phyloP scores from a whole-genome alignment of 768 basidiomycete genomes.

The Mycena latifolia region DNA sequence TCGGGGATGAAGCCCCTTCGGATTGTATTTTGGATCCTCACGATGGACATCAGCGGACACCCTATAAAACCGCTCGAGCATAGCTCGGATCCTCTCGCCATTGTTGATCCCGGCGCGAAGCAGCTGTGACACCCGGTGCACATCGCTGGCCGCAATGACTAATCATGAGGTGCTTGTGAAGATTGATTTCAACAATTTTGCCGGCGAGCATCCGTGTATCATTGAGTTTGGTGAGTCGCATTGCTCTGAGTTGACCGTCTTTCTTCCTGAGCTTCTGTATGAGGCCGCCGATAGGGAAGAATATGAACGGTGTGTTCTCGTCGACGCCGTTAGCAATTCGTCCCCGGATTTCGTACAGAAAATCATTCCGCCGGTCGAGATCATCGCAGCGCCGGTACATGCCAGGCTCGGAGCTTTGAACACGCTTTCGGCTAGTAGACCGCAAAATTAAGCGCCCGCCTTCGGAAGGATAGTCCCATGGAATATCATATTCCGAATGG shows the following conservation, averaged over 20 bases:
- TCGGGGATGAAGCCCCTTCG: slow-evolving; percentile 33
- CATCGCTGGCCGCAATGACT: slow-evolving; percentile 29
- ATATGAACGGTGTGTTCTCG: no score
- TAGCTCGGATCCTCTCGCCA: slow-evolving; percentile 9
- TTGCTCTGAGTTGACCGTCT: no score
- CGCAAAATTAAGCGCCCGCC: not conserved
- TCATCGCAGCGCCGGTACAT: slow-evolving; percentile 5
- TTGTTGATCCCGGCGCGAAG: slow-evolving; percentile 26
- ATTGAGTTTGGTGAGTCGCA: no score
- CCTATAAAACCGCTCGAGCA: slow-evolving; percentile 23
- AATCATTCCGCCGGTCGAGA: no score
- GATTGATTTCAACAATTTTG: slow-evolving; percentile 19
- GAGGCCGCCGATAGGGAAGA: no score
- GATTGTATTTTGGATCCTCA: slow-evolving; percentile 31
- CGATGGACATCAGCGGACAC: slow-evolving; percentile 15
- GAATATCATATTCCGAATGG: slow-evolving; percentile 24
- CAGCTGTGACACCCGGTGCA: slow-evolving; percentile 30
- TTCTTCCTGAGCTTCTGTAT: no score
- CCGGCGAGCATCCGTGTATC: no score
- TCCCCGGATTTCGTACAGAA: no score
- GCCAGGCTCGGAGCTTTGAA: no score
- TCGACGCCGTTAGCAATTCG: no score
- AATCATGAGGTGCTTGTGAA: slow-evolving; percentile 35
- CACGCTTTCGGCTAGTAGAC: not conserved
- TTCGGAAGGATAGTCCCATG: slow-evolving; percentile 34